phyloP scores from a whole-genome alignment of 2,329 filamentous ascomycete genomes.

The Xylariaceae sp. region DNA sequence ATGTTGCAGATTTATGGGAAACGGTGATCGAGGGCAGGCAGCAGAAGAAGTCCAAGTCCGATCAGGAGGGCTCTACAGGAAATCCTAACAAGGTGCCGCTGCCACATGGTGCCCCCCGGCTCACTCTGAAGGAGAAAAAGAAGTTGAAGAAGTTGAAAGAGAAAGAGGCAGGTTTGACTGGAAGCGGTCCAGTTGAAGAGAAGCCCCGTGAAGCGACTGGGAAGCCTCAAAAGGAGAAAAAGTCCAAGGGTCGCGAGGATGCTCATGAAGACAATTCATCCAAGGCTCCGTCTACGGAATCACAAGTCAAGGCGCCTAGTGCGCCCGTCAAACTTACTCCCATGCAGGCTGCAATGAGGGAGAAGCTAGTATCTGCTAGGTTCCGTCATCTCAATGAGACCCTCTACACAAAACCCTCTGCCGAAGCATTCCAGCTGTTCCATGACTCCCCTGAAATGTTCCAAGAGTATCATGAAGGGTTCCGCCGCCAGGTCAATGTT shows the following conservation, averaged over 20 bases:
- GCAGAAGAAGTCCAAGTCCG: slow-evolving; percentile 30
- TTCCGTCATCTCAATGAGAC: slow-evolving; percentile 98
- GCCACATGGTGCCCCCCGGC: slow-evolving; percentile 16
- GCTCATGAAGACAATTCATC: slow-evolving; percentile 8
- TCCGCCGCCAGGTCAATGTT: slow-evolving; percentile 87
- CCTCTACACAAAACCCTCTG: slow-evolving; percentile 86
- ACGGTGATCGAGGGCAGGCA: slow-evolving; percentile 67
- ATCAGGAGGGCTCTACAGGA: slow-evolving; percentile 14
- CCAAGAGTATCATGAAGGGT: slow-evolving; percentile 91
- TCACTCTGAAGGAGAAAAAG: slow-evolving; percentile 29
- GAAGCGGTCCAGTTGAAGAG: slow-evolving; percentile 16
- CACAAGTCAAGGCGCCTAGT: slow-evolving; percentile 21
- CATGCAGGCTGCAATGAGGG: slow-evolving; percentile 87
- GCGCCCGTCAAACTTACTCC: slow-evolving; percentile 66
- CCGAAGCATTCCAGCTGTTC: slow-evolving; percentile 78
- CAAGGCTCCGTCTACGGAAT: slow-evolving; percentile 15
- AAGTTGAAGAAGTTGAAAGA: slow-evolving; percentile 27
- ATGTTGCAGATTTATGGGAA: slow-evolving; percentile 74
- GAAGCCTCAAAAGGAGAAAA: slow-evolving; percentile 31
- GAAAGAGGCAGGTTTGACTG: slow-evolving; percentile 15
- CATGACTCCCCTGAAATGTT: slow-evolving; percentile 86
- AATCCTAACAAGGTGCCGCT: slow-evolving; percentile 21
- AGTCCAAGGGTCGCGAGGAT: slow-evolving; percentile 21
- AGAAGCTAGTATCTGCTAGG: slow-evolving; percentile 88
- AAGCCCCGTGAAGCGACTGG: slow-evolving; percentile 32